A percentile compares a stretch with the other conserved stretches of the same genome.
Conservation (phyloP, 371 early-diverging fungal genomes). For the Capniomyces stellatus region DNA sequence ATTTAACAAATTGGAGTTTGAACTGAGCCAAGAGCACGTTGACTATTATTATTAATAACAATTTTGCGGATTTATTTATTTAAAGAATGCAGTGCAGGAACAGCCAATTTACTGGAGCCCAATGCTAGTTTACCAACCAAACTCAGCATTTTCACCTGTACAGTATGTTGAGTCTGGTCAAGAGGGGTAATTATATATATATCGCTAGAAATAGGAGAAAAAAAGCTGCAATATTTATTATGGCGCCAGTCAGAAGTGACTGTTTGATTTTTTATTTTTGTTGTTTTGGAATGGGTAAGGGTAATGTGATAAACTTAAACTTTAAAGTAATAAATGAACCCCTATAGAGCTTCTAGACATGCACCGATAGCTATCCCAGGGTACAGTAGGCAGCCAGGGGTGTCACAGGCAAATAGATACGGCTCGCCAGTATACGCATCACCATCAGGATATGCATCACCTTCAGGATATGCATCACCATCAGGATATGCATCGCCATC, state of each 20-base stretch:
- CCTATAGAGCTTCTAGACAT: background rate
- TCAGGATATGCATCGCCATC: background rate
- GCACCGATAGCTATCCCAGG: background rate
- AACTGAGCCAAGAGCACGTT: background rate
- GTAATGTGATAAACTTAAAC: background rate
- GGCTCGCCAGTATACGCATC: conserved; percentile 2
- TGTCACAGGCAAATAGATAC: background rate
- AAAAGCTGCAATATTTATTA: no score
- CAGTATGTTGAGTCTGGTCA: background rate
- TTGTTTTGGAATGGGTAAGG: background rate
- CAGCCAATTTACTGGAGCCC: conserved; percentile 21
- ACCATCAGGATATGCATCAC: background rate
- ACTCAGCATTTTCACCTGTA: background rate
- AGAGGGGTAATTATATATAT: background rate
- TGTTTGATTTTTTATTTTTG: background rate
- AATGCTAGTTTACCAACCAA: conserved; percentile 17
- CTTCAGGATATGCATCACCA: background rate
- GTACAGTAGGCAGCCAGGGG: background rate
- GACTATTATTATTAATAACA: no score
- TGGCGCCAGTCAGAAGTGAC: no score
- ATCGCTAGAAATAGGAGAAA: no score
- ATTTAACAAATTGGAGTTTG: background rate
- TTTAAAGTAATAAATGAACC: background rate
- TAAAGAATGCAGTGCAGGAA: background rate
- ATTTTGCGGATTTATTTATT: background rate